Evolutionary conservation across 2,329 filamentous ascomycete genomes (phyloP).

Genomic region (Colletotrichum melonis): DNA sequence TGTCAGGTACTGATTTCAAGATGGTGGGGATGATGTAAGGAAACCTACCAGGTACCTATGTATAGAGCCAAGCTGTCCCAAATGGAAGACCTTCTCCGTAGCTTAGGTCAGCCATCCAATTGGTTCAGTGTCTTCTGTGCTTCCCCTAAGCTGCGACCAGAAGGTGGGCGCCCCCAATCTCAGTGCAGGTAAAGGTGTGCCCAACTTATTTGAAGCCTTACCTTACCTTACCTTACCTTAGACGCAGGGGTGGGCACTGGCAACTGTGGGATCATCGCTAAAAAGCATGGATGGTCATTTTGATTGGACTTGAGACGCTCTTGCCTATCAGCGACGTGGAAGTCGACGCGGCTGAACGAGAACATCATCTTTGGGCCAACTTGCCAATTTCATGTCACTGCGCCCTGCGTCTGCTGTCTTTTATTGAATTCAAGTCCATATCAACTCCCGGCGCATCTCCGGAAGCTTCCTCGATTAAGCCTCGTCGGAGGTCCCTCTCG

Average conservation of each 20-base stretch:
- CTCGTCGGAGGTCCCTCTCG: background rate
- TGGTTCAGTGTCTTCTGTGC: background rate
- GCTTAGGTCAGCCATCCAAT: conserved; percentile 33
- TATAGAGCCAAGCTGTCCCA: background rate
- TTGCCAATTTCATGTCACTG: background rate
- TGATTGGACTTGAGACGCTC: conserved; percentile 30
- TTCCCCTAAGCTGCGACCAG: conserved; percentile 15
- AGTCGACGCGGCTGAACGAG: conserved; percentile 24
- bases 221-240: background rate
- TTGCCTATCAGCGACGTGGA: conserved; percentile 34
- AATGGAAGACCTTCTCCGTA: background rate
- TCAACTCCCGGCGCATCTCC: background rate
- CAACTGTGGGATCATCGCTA: conserved; percentile 27
- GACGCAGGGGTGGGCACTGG: conserved; percentile 18
- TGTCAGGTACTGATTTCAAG: background rate
- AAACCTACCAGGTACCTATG: too few species aligned
- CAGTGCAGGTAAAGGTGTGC: background rate
- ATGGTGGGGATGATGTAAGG: background rate
- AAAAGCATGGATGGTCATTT: conserved; percentile 22
- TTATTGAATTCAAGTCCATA: background rate
- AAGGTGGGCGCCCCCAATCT: conserved; percentile 8
- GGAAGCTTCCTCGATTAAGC: background rate
- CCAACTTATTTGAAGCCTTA: conserved; percentile 17
- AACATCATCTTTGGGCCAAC: conserved; percentile 28
- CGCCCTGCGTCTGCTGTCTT: background rate